These are phyloP conservation scores for Jacaranda mimosifolia DNA, from an alignment of 257 asterid genomes.

Conservation along the genomic window DNA sequence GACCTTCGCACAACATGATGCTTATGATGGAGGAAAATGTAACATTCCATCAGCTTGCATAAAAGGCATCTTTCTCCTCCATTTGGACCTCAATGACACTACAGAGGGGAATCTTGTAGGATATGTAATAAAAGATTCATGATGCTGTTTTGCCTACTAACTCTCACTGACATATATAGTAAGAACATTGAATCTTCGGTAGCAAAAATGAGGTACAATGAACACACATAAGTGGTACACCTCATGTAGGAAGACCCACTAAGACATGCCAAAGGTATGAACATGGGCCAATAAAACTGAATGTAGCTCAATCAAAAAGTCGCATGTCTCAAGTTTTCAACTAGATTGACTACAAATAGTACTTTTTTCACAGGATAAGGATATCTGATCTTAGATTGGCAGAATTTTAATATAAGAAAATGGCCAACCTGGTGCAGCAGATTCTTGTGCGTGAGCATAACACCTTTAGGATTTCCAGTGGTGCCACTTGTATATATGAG, in stretches of 20 bases:
- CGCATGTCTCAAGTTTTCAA: not conserved
- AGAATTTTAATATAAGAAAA: slow-evolving; percentile 27
- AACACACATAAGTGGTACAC: not conserved
- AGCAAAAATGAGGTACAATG: not conserved
- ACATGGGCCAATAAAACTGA: not conserved
- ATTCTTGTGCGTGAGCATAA: slow-evolving; percentile 92
- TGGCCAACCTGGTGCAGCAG: slow-evolving; percentile 84
- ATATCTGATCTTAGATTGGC: slow-evolving; percentile 1
- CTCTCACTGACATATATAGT: not conserved
- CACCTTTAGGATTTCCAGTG: slow-evolving; percentile 96
- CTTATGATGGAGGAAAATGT: not conserved
- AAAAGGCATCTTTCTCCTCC: no score
- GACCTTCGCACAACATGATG: not conserved
- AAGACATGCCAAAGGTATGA: not conserved
- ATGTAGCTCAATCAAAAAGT: slow-evolving; percentile 1
- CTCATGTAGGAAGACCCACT: not conserved
- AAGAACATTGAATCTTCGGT: not conserved
- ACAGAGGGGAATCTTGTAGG: not conserved
- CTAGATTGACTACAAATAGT: not conserved
- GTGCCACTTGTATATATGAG: slow-evolving; percentile 94
- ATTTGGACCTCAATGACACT: no score
- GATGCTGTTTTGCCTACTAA: not conserved
- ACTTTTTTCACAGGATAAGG: not conserved
- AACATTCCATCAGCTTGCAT: no score
- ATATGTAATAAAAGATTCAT: not conserved